Percentiles rank a stretch among this genome's conserved stretches.
Evolutionary conservation across 2,329 filamentous ascomycete genomes (phyloP).

Genomic region (Sclerotinia spermophila): DNA sequence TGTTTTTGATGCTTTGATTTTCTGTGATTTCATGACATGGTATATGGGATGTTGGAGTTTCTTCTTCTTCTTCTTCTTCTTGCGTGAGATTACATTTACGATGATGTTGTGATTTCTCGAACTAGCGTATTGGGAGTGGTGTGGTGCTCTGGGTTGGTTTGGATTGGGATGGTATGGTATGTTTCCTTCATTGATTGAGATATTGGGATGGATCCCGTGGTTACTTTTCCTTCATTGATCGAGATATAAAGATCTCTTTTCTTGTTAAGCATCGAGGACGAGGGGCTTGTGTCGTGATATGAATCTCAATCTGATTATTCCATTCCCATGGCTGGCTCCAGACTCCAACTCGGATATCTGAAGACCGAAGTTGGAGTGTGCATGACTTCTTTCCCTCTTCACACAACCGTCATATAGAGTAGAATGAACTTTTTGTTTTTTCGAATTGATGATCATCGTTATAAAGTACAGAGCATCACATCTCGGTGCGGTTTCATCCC

Average conservation of each 20-base stretch:
- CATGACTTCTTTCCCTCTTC: not conserved
- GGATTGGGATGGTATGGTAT: too few relatives aligned
- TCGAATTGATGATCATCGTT: constrained; percentile 14
- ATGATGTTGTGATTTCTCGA: not conserved
- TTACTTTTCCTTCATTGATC: not conserved
- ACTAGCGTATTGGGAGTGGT: not conserved
- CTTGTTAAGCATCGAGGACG: not conserved
- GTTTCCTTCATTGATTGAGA: too few relatives aligned
- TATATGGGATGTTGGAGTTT: too few relatives aligned
- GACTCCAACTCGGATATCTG: not conserved
- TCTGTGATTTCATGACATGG: not conserved
- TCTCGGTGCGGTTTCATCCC: not conserved
- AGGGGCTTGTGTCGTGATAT: not conserved
- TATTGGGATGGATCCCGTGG: too few relatives aligned
- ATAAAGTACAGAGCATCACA: constrained; percentile 16
- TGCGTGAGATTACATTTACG: not conserved
- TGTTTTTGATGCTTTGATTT: not conserved
- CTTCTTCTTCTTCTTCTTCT: too few relatives aligned
- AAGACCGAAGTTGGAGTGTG: not conserved
- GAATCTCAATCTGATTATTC: not conserved
- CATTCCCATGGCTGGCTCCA: not conserved
- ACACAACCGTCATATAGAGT: not conserved
- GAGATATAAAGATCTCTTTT: not conserved
- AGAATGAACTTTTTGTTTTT: constrained; percentile 10
- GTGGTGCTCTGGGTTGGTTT: too few relatives aligned